Evolutionary conservation across 2,329 filamentous ascomycete species (phyloP), one percentile per base, ranked within the genome.

Genomic region (Leptodontidium sp.): DNA sequence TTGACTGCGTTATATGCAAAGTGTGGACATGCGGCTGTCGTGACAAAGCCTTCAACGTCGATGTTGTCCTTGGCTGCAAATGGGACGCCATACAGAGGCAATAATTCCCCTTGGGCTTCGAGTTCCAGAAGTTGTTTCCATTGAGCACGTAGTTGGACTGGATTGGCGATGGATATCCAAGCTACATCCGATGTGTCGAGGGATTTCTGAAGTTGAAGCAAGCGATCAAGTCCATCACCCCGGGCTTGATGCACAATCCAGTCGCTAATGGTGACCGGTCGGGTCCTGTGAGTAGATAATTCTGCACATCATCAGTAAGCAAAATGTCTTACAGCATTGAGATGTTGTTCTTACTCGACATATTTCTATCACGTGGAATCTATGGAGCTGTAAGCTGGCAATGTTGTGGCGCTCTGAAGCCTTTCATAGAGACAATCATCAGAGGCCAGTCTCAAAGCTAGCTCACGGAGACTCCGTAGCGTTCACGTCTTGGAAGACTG

Each of bases 11-110:
- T 79, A 72, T 85, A 84, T 7, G 83, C 77, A 35, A 84, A 82
- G 24, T 79, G 77, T 26, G 82, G 82, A 69, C 85, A 87, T 1
- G 82, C 86, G 0, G 82, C 82, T 3, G 85, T 87, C 0, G 86
- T 88, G 0, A 77, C 77, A 4, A 86, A 69, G 2, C 82, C 81
- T 1, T 79, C 80, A n/a, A 87, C 79, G 69, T 88, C 85, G 63
- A 87, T 84, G 52, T 79, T 84, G 75, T 88, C 86, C 73, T 88
- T 87, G 66, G 87, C 81, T 2, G 82, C 82, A 72, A 88, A 88
- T 0, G 86, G 86, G 0, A 87, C 75, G 47, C 86, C 86, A 69
- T 83, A 88, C 0, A 88, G 79, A 1, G 85, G 84, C 17, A 65
- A 26, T 9, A 50, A 11, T 8, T 40, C n/a, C 11, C 53, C 52